Evolutionary conservation across 1,139 yeast genomes (phyloP).

Genomic region (Blastobotrys aristatus): DNA sequence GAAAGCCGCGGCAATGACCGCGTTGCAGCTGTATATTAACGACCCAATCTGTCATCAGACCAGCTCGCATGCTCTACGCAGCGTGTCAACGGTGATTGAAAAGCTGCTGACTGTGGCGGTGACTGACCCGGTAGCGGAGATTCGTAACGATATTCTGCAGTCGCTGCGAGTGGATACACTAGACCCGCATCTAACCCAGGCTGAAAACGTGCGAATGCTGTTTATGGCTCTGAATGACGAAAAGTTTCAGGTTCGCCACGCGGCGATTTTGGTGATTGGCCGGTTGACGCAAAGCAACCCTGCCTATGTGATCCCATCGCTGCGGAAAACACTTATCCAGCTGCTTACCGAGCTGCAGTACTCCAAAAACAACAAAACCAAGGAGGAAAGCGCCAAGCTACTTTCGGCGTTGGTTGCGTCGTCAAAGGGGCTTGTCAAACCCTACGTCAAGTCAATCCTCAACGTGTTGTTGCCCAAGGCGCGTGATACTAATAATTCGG

Average conservation of each 20-base stretch:
- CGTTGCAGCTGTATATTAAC: constrained; percentile 69
- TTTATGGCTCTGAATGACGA: constrained; percentile 93
- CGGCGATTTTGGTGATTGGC: constrained; percentile 77
- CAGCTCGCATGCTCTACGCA: constrained; percentile 74
- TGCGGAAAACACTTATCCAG: constrained; percentile 81
- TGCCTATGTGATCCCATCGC: constrained; percentile 90
- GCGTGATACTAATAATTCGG: constrained; percentile 62
- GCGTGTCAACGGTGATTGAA: constrained; percentile 81
- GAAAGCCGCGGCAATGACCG: constrained; percentile 77
- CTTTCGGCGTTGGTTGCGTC: constrained; percentile 69
- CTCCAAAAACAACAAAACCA: constrained; percentile 66
- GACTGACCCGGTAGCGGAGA: constrained; percentile 86
- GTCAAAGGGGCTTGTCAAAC: constrained; percentile 75
- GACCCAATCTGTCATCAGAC: constrained; percentile 86
- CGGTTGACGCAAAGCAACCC: constrained; percentile 83
- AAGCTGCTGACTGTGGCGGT: constrained; percentile 77
- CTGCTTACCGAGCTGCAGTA: constrained; percentile 78
- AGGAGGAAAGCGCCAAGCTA: constrained; percentile 81
- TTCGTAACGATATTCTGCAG: constrained; percentile 70
- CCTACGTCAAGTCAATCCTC: constrained; percentile 85
- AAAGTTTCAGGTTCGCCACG: constrained; percentile 72
- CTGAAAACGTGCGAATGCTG: constrained; percentile 77
- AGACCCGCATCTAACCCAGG: constrained; percentile 91
- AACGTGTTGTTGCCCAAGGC: constrained; percentile 78
- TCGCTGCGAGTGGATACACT: constrained; percentile 62